phyloP scores from a whole-genome alignment of 1,139 yeast genomes.

The Geotrichum aggregatum region DNA sequence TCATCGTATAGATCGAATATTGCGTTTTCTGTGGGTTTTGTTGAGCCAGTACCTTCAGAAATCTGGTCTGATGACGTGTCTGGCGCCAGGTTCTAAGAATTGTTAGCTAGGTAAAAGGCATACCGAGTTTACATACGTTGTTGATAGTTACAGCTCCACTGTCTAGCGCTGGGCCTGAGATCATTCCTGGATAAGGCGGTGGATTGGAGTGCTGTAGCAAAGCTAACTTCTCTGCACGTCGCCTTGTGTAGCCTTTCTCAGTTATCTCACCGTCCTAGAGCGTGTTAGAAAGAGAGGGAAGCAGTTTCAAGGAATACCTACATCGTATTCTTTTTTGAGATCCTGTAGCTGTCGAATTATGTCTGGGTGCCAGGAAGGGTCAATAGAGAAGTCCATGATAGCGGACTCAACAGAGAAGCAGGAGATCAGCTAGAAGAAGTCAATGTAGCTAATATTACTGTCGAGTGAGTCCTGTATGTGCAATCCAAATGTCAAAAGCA shows the following conservation, averaged over 20 bases:
- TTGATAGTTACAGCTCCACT: background rate
- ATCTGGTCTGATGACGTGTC: background rate
- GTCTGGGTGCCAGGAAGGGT: constrained; percentile 39
- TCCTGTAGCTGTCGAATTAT: constrained; percentile 41
- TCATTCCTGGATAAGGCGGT: constrained; percentile 4
- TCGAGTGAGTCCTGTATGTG: background rate
- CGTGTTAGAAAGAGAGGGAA: background rate
- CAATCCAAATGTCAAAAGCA: too few relatives aligned
- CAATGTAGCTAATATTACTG: background rate
- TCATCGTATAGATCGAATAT: constrained; percentile 1
- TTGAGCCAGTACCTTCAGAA: background rate
- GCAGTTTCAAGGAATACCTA: constrained; percentile 21
- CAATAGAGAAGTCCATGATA: constrained; percentile 45
- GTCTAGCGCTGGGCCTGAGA: background rate
- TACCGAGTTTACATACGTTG: background rate
- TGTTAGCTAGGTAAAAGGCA: background rate
- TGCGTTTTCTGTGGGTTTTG: background rate
- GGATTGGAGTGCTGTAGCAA: constrained; percentile 22
- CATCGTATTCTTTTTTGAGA: constrained; percentile 46
- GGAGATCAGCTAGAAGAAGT: background rate
- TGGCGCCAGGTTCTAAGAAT: background rate
- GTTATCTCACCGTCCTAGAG: constrained; percentile 59
- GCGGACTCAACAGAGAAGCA: background rate
- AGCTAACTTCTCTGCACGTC: constrained; percentile 46
- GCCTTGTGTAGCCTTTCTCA: constrained; percentile 60